Percentiles rank a stretch among this genome's conserved stretches.
These are phyloP conservation scores for Cryptococcus amylolentus DNA, from an alignment of 1,284 basidiomycete genomes.

Conservation along the genomic window DNA sequence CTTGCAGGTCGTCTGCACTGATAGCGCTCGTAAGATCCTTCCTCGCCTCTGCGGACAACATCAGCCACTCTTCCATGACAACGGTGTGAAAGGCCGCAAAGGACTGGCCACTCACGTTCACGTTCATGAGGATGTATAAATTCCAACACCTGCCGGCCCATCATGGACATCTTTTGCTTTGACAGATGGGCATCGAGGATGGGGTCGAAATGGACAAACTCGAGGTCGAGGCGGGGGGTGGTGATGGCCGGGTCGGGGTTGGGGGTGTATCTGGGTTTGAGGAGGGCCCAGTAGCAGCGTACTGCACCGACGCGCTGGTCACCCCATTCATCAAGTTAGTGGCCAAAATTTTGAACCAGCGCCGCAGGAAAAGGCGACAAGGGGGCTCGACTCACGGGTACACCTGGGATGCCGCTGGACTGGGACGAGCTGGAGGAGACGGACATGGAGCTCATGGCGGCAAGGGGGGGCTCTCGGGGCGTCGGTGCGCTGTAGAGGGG, in stretches of 20 bases:
- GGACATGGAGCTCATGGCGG: not conserved
- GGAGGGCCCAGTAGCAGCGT: slow-evolving; percentile 46
- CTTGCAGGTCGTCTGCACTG: slow-evolving; percentile 75
- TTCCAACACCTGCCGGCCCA: slow-evolving; percentile 72
- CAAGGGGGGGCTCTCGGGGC: not conserved
- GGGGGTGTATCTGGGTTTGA: slow-evolving; percentile 26
- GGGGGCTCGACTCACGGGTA: not conserved
- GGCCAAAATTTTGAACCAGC: not conserved
- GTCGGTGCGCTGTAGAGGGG: too few relatives aligned
- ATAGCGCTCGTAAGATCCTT: slow-evolving; percentile 75
- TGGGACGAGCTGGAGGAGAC: not conserved
- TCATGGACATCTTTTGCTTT: slow-evolving; percentile 63
- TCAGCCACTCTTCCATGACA: not conserved
- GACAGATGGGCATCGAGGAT: slow-evolving; percentile 72
- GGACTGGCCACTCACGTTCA: slow-evolving; percentile 52
- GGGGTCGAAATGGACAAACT: slow-evolving; percentile 87
- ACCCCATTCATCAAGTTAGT: not conserved
- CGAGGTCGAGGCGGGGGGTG: slow-evolving; percentile 55
- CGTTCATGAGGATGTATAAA: slow-evolving; percentile 90
- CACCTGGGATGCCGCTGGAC: not conserved
- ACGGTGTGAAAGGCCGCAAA: not conserved
- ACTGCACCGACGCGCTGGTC: slow-evolving; percentile 35
- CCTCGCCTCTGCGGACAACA: slow-evolving; percentile 54
- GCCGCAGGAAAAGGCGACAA: not conserved
- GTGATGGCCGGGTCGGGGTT: not conserved